A percentile compares a stretch with the other conserved stretches of the same genome.
Evolutionary conservation across 768 basidiomycete species (phyloP).

Genomic region (Amanita thiersii): DNA sequence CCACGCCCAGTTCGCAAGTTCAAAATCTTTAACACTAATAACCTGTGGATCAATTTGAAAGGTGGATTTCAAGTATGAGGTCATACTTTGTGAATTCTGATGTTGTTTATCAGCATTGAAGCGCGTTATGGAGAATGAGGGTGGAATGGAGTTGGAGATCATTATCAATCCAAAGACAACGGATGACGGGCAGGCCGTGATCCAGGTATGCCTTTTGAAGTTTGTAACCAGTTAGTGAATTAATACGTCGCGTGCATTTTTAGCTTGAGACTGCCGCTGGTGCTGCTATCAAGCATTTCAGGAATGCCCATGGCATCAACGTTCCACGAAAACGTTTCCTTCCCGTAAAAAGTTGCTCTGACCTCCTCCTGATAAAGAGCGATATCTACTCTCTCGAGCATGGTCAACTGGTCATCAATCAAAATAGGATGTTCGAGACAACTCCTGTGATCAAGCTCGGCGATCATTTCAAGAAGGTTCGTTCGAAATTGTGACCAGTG

Average conservation of each 20-base stretch:
- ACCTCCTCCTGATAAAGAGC: conserved; percentile 83
- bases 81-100: conserved; percentile 6
- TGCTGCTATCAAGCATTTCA: conserved; percentile 91
- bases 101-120: conserved; percentile 56
- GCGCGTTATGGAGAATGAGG: conserved; percentile 77
- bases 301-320: conserved; percentile 87
- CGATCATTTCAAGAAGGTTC: conserved; percentile 93
- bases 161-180: conserved; percentile 88
- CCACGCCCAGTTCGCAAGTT: conserved; percentile 65
- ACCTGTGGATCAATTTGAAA: conserved; percentile 72
- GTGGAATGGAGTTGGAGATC: conserved; percentile 83
- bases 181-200: conserved; percentile 79
- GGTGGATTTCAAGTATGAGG: conserved; percentile 27
- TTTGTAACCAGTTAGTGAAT: conserved; percentile 13
- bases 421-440: conserved; percentile 72
- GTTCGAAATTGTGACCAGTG: conserved; percentile 4
- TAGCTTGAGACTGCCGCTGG: conserved; percentile 88
- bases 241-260: background rate
- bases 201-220: conserved; percentile 41
- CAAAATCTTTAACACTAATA: conserved; percentile 91
- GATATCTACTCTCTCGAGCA: conserved; percentile 89
- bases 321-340: conserved; percentile 93
- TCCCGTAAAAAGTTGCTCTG: conserved; percentile 84
- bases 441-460: conserved; percentile 97
- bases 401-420: conserved; percentile 82